A percentile compares a stretch with the other conserved stretches of the same genome.
Evolutionary conservation across 2,329 filamentous ascomycete species (phyloP).

Genomic region (Fusarium ramigenum): DNA sequence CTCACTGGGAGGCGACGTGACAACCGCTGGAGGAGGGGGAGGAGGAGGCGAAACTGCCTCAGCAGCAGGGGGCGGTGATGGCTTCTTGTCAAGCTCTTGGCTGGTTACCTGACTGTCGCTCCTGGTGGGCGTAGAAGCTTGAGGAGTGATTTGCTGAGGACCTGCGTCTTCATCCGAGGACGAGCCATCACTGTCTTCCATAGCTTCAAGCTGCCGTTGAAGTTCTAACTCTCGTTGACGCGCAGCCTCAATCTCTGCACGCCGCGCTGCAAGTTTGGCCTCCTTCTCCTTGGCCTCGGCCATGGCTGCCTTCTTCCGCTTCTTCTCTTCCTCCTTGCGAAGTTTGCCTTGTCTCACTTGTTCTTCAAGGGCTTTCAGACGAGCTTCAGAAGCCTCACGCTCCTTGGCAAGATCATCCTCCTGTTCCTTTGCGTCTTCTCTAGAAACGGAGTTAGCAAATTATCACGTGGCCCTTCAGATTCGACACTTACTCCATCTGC

Average conservation of each 20-base stretch:
- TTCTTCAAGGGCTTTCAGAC: conserved; percentile 89
- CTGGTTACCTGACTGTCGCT: conserved; percentile 61
- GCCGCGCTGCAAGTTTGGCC: conserved; percentile 80
- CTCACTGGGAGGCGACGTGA: conserved; percentile 66
- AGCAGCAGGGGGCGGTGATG: conserved; percentile 57
- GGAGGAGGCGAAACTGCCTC: conserved; percentile 49
- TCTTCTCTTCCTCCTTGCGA: conserved; percentile 96
- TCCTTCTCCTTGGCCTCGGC: conserved; percentile 91
- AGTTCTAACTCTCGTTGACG: conserved; percentile 90
- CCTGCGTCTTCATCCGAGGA: conserved; percentile 86
- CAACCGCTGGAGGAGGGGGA: conserved; percentile 57
- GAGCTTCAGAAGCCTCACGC: conserved; percentile 81
- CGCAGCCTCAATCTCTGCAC: conserved; percentile 91
- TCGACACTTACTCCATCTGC: conserved; percentile 80
- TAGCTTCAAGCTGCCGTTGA: conserved; percentile 82
- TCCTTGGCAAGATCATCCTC: conserved; percentile 85
- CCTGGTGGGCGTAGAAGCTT: conserved; percentile 67
- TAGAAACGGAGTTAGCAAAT: conserved; percentile 53
- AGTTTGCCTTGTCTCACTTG: conserved; percentile 93
- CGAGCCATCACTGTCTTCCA: conserved; percentile 77
- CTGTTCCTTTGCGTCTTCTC: conserved; percentile 76
- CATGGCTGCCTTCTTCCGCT: conserved; percentile 85
- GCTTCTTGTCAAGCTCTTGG: conserved; percentile 64
- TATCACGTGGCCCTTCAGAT: neutral
- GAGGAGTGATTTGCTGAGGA: conserved; percentile 72